Conservation (phyloP, 2,329 filamentous ascomycete species). For the Botryosphaeria agaves region DNA sequence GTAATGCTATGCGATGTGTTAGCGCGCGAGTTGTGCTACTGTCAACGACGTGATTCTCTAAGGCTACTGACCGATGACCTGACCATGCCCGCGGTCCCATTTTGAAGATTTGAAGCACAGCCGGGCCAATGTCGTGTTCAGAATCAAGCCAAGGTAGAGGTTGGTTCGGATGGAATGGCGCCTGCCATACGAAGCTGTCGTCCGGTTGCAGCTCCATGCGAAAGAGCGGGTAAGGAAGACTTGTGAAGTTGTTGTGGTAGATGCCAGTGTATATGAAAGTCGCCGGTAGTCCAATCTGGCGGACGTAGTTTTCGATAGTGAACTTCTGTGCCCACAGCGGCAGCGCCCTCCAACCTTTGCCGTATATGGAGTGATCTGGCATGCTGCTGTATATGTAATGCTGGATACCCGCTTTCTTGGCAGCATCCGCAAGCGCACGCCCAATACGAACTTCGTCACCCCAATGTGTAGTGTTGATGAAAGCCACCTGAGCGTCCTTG, state of each 20-base stretch:
- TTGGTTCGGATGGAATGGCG: constrained; percentile 78
- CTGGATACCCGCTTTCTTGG: constrained; percentile 65
- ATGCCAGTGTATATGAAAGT: constrained; percentile 95
- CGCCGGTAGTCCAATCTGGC: constrained; percentile 62
- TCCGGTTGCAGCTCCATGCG: constrained; percentile 80
- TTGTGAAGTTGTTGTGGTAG: constrained; percentile 99
- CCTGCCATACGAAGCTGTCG: constrained; percentile 81
- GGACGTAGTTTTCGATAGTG: constrained; percentile 79
- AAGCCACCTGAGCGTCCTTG: constrained; percentile 69
- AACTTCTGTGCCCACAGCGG: constrained; percentile 90
- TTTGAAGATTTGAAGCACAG: constrained; percentile 86
- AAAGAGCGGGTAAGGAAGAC: constrained; percentile 79
- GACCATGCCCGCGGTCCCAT: constrained; percentile 79
- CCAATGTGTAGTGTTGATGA: constrained; percentile 96
- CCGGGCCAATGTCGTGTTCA: constrained; percentile 88
- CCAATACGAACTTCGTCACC: constrained; percentile 88
- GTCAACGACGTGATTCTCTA: background rate
- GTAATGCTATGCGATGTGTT: constrained; percentile 53
- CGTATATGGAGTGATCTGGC: constrained; percentile 79
- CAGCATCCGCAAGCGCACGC: constrained; percentile 72
- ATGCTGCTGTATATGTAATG: constrained; percentile 96
- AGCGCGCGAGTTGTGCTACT: too few relatives aligned
- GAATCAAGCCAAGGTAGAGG: constrained; percentile 91
- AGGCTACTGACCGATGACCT: constrained; percentile 40
- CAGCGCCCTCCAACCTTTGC: constrained; percentile 59